Evolutionary conservation across 805 yeast genomes (phyloP).

Genomic region (Nakazawaea wickerhamii): DNA sequence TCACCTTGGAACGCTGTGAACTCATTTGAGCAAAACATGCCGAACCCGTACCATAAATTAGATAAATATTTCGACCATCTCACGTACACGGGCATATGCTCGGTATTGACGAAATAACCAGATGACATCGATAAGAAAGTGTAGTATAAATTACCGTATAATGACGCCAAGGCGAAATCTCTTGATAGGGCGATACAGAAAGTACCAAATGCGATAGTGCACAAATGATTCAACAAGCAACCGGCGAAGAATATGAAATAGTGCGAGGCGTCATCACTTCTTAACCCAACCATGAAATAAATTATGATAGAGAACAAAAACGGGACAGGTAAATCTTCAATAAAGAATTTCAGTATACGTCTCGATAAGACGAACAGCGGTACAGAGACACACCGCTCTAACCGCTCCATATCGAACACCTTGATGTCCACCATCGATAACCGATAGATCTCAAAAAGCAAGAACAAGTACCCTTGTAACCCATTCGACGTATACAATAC

Average conservation of each 20-base stretch:
- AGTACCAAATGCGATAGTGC: conserved; percentile 52
- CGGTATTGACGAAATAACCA: conserved; percentile 74
- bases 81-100: conserved; percentile 76
- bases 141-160: conserved; percentile 57
- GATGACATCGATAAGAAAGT: conserved; percentile 74
- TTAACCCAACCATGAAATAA: conserved; percentile 74
- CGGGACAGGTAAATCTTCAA: conserved; percentile 67
- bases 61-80: conserved; percentile 79
- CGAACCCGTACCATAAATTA: conserved; percentile 75
- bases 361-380: conserved; percentile 64
- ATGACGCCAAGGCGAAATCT: conserved; percentile 56
- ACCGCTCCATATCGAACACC: conserved; percentile 60
- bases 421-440: conserved; percentile 49
- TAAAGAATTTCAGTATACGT: conserved; percentile 54
- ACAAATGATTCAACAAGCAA: conserved; percentile 49
- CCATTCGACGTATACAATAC: conserved; percentile 49
- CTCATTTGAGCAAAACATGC: conserved; percentile 59
- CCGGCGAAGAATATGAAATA: conserved; percentile 63
- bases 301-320: conserved; percentile 54
- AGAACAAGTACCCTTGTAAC: conserved; percentile 48
- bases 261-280: conserved; percentile 36
- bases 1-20: conserved; percentile 58
- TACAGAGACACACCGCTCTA: conserved; percentile 62
- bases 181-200: conserved; percentile 48
- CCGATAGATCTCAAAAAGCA: conserved; percentile 55